Conservation (phyloP, 164 flowering plant species). For the Piper longum region DNA sequence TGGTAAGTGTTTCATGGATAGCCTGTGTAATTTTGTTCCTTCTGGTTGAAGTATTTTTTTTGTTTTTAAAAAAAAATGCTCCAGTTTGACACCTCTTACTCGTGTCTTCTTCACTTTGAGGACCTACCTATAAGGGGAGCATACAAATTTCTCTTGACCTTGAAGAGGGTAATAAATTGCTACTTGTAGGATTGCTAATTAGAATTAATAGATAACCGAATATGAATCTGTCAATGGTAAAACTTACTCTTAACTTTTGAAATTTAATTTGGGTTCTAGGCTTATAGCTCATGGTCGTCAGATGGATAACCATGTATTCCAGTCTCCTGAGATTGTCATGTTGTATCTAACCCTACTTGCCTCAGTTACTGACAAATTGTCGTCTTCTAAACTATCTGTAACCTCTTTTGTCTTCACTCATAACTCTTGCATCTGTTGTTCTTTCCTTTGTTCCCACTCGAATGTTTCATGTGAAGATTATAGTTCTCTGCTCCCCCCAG, state of each 20-base stretch:
- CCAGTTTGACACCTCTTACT: too few relatives aligned
- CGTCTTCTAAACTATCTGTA: not conserved
- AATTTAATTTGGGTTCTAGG: not conserved
- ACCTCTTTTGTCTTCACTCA: too few relatives aligned
- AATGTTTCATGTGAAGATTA: not conserved
- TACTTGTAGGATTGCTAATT: too few relatives aligned
- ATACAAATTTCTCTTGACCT: too few relatives aligned
- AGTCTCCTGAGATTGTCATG: not conserved
- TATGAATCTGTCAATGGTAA: not conserved
- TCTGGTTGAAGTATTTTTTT: not conserved
- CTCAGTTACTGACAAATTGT: not conserved
- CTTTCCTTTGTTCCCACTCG: not conserved
- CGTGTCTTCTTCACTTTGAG: too few relatives aligned
- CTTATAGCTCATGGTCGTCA: not conserved
- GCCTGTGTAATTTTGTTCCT: not conserved
- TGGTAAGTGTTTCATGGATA: constrained; percentile 15
- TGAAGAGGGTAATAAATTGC: too few relatives aligned
- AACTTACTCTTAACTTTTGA: not conserved
- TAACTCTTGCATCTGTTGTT: not conserved
- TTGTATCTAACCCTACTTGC: not conserved
- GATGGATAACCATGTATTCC: not conserved
- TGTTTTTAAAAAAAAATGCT: too few relatives aligned
- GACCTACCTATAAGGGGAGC: too few relatives aligned
- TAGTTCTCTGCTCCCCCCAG: not conserved
- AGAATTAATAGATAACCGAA: not conserved